A percentile compares a stretch with the other conserved stretches of the same genome.
phyloP scores from a whole-genome alignment of 257 asterid species.

The Leonotis leonurus region DNA sequence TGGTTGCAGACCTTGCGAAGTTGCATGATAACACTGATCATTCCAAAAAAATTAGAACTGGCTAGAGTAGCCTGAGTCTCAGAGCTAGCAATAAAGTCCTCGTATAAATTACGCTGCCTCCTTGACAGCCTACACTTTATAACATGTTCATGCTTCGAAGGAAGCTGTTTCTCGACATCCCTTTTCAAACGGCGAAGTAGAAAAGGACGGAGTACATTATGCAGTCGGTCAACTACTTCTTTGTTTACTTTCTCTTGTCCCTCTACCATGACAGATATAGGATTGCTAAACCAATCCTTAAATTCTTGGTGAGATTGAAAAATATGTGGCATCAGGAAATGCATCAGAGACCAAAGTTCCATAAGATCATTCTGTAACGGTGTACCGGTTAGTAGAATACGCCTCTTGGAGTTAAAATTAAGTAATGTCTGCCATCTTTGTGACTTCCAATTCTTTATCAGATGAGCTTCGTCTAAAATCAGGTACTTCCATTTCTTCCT shows the following conservation, averaged over 20 bases:
- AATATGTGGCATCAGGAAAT: slow-evolving; percentile 98
- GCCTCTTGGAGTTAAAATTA: slow-evolving; percentile 95
- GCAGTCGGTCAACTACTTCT: slow-evolving; percentile 95
- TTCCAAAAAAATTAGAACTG: slow-evolving; percentile 87
- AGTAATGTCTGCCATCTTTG: slow-evolving; percentile 99
- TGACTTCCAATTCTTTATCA: slow-evolving; percentile 97
- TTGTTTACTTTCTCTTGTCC: slow-evolving; percentile 96
- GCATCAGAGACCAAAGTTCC: slow-evolving; percentile 99
- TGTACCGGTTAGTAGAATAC: slow-evolving; percentile 94
- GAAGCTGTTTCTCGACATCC: slow-evolving; percentile 99
- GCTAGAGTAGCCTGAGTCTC: slow-evolving; percentile 98
- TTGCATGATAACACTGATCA: slow-evolving; percentile 98
- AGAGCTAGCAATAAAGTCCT: slow-evolving; percentile 97
- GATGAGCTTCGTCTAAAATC: slow-evolving; percentile 97
- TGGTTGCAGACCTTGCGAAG: slow-evolving; percentile 99
- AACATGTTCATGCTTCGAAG: slow-evolving; percentile 81
- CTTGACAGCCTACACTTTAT: slow-evolving; percentile 88
- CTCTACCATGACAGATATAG: slow-evolving; percentile 96
- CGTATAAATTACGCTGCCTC: slow-evolving; percentile 95
- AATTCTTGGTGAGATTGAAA: slow-evolving; percentile 99
- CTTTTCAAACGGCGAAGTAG: slow-evolving; percentile 91
- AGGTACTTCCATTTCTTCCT: slow-evolving; percentile 98
- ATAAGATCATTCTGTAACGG: slow-evolving; percentile 97
- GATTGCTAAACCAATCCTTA: slow-evolving; percentile 98
- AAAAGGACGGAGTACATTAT: slow-evolving; percentile 98